phyloP scores from a whole-genome alignment of 495 filamentous ascomycete species.

The Penicillium macrosclerotiorum region DNA sequence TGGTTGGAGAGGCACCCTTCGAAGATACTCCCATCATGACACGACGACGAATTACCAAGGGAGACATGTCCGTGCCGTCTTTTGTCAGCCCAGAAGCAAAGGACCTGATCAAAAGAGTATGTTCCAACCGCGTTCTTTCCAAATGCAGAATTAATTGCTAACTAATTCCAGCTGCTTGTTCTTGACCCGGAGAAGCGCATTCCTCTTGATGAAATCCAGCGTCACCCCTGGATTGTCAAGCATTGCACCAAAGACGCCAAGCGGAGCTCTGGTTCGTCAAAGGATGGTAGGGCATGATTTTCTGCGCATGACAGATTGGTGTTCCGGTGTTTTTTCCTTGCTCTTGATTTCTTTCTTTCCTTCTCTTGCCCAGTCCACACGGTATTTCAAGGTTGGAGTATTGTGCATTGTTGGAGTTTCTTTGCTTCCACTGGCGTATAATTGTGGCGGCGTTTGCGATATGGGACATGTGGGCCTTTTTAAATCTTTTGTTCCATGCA shows the following conservation, averaged over 20 bases:
- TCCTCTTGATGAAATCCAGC: constrained; percentile 81
- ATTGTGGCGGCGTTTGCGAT: constrained; percentile 14
- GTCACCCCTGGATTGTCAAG: constrained; percentile 96
- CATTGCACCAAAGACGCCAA: constrained; percentile 79
- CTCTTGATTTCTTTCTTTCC: constrained; percentile 12
- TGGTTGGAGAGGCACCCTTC: constrained; percentile 94
- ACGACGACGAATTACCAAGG: constrained; percentile 80
- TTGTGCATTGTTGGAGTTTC: constrained; percentile 23
- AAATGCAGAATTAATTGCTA: constrained; percentile 6
- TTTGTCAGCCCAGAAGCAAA: constrained; percentile 89
- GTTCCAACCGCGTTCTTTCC: constrained; percentile 8
- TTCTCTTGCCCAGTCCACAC: background rate
- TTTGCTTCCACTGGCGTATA: constrained; percentile 18
- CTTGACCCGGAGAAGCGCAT: constrained; percentile 94
- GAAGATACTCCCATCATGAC: constrained; percentile 96
- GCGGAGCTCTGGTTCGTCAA: constrained; percentile 41
- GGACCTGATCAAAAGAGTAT: constrained; percentile 88
- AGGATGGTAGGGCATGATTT: constrained; percentile 35
- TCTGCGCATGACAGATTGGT: constrained; percentile 20
- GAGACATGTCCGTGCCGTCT: constrained; percentile 87
- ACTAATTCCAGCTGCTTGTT: constrained; percentile 68
- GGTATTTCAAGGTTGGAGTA: constrained; percentile 3
- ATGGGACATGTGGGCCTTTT: constrained; percentile 22
- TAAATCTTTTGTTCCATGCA: constrained; percentile 15
- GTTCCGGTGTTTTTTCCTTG: constrained; percentile 20